Conservation (phyloP, 2,329 filamentous ascomycete genomes). For the Colletotrichum trifolii region DNA sequence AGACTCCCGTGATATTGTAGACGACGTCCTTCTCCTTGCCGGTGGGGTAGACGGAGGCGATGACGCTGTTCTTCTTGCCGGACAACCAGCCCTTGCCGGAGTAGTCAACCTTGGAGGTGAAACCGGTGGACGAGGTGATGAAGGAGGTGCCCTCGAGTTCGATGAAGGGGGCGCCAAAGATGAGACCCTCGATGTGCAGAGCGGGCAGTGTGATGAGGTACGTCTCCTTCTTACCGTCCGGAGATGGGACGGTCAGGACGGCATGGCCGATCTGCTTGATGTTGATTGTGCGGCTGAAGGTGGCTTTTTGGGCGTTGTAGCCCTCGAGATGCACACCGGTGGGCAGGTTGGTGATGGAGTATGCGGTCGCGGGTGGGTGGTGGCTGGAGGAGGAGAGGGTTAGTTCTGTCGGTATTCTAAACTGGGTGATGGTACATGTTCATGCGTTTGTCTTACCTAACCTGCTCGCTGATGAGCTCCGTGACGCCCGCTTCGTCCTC, state of each 20-base stretch:
- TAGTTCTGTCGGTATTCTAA: background rate
- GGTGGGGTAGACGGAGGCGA: constrained; percentile 77
- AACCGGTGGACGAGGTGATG: constrained; percentile 88
- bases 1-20: constrained; percentile 90
- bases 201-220: constrained; percentile 93
- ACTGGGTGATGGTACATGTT: background rate
- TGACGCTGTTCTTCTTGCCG: constrained; percentile 94
- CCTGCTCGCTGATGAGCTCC: constrained; percentile 91
- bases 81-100: constrained; percentile 93
- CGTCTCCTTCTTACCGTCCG: constrained; percentile 64
- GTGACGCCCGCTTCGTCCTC: constrained; percentile 84
- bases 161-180: constrained; percentile 87
- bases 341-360: constrained; percentile 88
- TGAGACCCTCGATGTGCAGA: constrained; percentile 92
- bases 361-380: constrained; percentile 94
- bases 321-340: constrained; percentile 84
- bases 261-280: constrained; percentile 96
- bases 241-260: constrained; percentile 76
- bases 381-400: constrained; percentile 63
- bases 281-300: constrained; percentile 92
- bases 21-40: constrained; percentile 77
- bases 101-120: constrained; percentile 91
- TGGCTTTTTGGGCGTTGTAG: constrained; percentile 96
- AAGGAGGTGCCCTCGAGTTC: constrained; percentile 88
- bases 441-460: constrained; percentile 64